Percentiles rank a stretch among this genome's conserved stretches.
Evolutionary conservation across 225 moss, liverwort and hornwort species (phyloP).

Genomic region (Thuidium tamariscinum): DNA sequence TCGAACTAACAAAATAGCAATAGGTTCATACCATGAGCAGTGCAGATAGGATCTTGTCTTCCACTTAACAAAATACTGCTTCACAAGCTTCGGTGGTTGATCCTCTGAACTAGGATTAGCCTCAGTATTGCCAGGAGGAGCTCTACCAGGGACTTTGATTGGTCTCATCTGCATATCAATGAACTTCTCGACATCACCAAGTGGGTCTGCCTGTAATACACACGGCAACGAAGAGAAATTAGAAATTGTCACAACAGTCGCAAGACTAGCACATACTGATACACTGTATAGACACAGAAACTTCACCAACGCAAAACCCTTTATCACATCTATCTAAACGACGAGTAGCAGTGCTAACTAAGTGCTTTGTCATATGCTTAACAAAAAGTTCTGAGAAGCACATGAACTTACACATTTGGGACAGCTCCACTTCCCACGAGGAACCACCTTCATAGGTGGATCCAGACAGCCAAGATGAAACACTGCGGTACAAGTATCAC

Average conservation of each 20-base stretch:
- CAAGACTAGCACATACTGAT: neutral
- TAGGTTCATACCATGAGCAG: conserved; percentile 76
- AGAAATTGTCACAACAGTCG: neutral
- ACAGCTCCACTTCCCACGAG: conserved; percentile 97
- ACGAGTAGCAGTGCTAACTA: neutral
- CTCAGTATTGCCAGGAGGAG: conserved; percentile 10
- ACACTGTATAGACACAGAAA: neutral
- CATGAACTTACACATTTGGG: conserved; percentile 83
- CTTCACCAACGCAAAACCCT: neutral
- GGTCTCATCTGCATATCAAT: conserved; percentile 91
- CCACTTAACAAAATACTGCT: conserved; percentile 98
- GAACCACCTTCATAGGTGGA: conserved; percentile 95
- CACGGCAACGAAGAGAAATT: neutral
- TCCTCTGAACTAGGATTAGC: conserved; percentile 39
- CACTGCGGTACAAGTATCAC: conserved; percentile 93
- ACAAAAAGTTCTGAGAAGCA: neutral
- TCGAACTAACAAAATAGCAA: neutral
- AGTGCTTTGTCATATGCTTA: neutral
- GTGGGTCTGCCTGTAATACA: conserved; percentile 73
- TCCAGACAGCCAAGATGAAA: conserved; percentile 96
- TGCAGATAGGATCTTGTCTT: conserved; percentile 87
- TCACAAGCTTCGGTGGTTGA: conserved; percentile 65
- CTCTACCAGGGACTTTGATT: conserved; percentile 42
- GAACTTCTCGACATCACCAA: conserved; percentile 91
- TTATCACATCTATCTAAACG: neutral